phyloP scores from a whole-genome alignment of 179 eudicot species.

The Beta lomatogona region DNA sequence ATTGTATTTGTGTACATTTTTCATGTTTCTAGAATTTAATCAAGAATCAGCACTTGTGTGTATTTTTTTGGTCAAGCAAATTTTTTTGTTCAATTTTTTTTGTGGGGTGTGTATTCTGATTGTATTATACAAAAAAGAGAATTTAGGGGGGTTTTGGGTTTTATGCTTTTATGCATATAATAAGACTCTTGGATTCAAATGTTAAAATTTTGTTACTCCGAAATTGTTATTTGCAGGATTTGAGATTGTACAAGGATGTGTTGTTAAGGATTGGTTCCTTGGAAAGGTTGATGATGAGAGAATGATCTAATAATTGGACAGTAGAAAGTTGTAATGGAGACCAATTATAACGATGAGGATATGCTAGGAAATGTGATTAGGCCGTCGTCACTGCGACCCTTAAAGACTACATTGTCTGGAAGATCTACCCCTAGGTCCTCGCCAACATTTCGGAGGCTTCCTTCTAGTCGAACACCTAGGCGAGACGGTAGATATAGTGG shows the following conservation, averaged over 20 bases:
- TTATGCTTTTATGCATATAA: not conserved
- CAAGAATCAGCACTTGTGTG: not conserved
- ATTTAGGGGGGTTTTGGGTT: not conserved
- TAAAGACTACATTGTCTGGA: conserved; percentile 81
- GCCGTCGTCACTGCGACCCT: conserved; percentile 48
- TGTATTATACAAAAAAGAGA: not conserved
- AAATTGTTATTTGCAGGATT: conserved; percentile 23
- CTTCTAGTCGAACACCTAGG: conserved; percentile 73
- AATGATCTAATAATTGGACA: not conserved
- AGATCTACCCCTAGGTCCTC: conserved; percentile 83
- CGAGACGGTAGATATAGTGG: conserved; percentile 54
- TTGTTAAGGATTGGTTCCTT: conserved; percentile 2
- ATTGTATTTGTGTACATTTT: not conserved
- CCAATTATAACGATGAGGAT: conserved; percentile 37
- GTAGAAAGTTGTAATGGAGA: conserved; percentile 35
- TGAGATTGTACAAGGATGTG: conserved; percentile 12
- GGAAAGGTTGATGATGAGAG: not conserved
- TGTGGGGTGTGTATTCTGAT: not conserved
- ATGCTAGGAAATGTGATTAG: conserved; percentile 41
- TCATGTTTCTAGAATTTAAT: not conserved
- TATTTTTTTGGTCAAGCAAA: not conserved
- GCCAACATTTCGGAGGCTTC: conserved; percentile 69
- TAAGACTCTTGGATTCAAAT: not conserved
- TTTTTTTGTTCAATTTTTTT: not conserved
- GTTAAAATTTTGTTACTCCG: not conserved